Evolutionary conservation across 768 basidiomycete species (phyloP), one percentile per base, ranked within the genome.

Genomic region (Cyclocybe cylindracea): DNA sequence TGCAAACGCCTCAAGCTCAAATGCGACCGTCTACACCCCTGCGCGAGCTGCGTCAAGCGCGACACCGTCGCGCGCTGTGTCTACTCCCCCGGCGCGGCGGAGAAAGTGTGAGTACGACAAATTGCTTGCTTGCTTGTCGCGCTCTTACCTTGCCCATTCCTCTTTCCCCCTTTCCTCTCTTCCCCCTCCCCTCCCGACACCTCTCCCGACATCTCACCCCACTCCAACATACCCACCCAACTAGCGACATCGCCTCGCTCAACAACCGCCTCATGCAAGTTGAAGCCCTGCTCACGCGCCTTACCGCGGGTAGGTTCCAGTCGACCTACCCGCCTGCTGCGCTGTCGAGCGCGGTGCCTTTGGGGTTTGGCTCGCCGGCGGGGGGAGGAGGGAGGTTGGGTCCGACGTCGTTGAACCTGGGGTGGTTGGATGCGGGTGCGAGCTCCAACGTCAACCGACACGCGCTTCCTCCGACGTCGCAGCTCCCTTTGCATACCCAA

Each of bases 1-100:
- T 94, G 91, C 74, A 93, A 93, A 67, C 88, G 91, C 4, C 77
- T 93, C 47, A 94, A 94, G 60, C 78, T 93, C 47, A 91, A 86
- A 72, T 94, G 91, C 63, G 91, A 93, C 70, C 75, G 91, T 35
- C 80, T 85, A 18, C 82, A 77, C 3, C 91, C 91, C 0, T 93
- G 91, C 57, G 82, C 83, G 0, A 85, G 84, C 24, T 93, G 91
- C 59, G 78, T 82, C 11, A 92, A 92, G 64, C 85, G 90, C 54
- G 87, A 89, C 62, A 89, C 87, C 0, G 79, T 87, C 10, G 71
- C 74, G 3, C 75, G 87, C 58, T 91, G 89, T 59, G 76, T 86
- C 4, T 91, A 91, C 65, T 89, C 89, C 0, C 83, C 87, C 18
- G 89, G 87, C 10, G 91, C 91, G 0, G 85, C 88, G 11, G 91